A percentile compares a stretch with the other conserved stretches of the same genome.
Conservation (phyloP, 495 filamentous ascomycete species). For the Immersiella caudata region DNA sequence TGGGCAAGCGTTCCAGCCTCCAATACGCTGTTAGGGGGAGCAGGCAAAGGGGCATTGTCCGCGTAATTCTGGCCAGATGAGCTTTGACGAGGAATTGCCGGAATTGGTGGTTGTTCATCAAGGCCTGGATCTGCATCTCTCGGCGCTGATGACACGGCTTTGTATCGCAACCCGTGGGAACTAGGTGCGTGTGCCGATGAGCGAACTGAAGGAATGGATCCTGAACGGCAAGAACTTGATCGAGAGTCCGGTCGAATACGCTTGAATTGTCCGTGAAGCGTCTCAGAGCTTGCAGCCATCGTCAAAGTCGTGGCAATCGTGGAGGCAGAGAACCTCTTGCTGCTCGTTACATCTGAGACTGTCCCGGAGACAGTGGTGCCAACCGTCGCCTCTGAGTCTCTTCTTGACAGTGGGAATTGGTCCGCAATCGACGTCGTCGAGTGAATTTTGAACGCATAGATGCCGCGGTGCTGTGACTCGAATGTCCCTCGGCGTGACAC, state of each 20-base stretch:
- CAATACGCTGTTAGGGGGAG: not conserved
- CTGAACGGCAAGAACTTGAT: conserved; percentile 4
- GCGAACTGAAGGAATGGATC: not conserved
- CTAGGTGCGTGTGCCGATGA: not conserved
- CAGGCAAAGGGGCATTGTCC: not conserved
- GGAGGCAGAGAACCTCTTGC: conserved; percentile 3
- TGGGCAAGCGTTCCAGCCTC: not conserved
- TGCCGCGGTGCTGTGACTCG: conserved; percentile 3
- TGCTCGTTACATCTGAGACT: not conserved
- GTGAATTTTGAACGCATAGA: not conserved
- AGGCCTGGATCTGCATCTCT: not conserved
- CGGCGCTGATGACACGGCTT: not conserved
- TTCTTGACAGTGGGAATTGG: not conserved
- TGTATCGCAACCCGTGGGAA: not conserved
- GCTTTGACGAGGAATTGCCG: not conserved
- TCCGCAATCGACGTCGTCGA: not conserved
- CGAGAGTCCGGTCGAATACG: conserved; percentile 3
- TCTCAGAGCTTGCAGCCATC: conserved; percentile 4
- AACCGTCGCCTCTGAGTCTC: conserved; percentile 5
- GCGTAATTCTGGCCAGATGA: not conserved
- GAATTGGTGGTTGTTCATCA: not conserved
- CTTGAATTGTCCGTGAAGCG: not conserved
- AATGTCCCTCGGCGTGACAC: not conserved
- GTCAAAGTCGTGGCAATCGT: not conserved
- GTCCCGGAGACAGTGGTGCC: not conserved